Base-by-base conservation (phyloP, 768 basidiomycete genomes). In the Wakefieldia striispora region DNA sequence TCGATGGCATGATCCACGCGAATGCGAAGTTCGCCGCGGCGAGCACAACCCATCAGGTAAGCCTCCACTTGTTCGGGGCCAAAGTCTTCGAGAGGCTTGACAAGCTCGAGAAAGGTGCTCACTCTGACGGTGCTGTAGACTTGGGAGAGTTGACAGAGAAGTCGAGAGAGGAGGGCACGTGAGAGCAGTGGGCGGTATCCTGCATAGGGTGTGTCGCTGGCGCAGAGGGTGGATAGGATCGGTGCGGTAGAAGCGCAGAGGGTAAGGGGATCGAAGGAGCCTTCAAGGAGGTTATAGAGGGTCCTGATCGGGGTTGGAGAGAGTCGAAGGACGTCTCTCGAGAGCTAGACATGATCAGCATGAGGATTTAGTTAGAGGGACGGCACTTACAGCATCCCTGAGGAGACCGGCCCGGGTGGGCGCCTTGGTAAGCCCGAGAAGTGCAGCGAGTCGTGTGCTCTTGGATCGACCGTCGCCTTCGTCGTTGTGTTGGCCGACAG, bases 101-200 rank as follows among this genome's bases (percentile, higher is more conserved):
- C 87, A 47, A 99, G 83, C 17, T 82, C 75, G 39, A 91, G 77
- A 38, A 97, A 76, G 58, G 86, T 84, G 51, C 75, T 73, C 50
- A 97, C 81, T 56, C 83, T 85, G 73, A 97, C 84, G 12, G 87
- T 83, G 24, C 85, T 87, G 71, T 97, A 99, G 13, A 97, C 87
- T 67, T 97, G 88, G 1, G 91, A 86, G 33, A 99, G 84, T 65
- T 95, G 91, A 23, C 85, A 84, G 57, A 98, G 82, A 6, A 97
- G 79, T 26, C 93, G 88, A 4, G 93, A 92, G 54, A 97, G 84
- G 16, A 97, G 79, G 38, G 95, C 95, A 48, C 88, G 89, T 57
- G 91, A 86, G 51, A 98, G 81, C 50, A 94, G 88, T n/a, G 86
- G 80, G 19, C 94, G 81, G 70, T 97, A 97, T 1, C 86, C 83